Evolutionary conservation across 345 rosid genomes (phyloP), one percentile per base, ranked within the genome.

Genomic region (Acer saccharum): DNA sequence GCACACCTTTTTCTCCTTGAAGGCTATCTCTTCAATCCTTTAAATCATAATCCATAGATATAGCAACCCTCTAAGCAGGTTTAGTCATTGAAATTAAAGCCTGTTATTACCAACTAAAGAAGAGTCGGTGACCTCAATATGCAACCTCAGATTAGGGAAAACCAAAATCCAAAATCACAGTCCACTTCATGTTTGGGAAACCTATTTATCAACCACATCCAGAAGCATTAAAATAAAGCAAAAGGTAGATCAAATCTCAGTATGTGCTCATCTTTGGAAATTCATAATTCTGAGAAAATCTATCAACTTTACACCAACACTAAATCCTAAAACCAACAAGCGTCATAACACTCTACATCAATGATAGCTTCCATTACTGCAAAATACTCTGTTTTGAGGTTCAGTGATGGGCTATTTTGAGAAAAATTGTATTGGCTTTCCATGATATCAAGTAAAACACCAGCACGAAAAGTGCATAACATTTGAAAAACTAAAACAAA

Each of bases 241-340:
- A 0, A 20, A 60, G 65, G 12, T 20, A 10, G 23, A n/a, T 60
- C 44, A 18, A 65, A 13, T 65, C 20, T 21, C 14, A 39, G 21
- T 66, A 66, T 17, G 69, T 17, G 3, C n/a, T 8, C 2, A 66
- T 66, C 68, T 65, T 65, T 32, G 35, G 32, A 68, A 23, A 44
- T 68, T 46, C 72, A 68, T 68, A 21, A 1, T 43, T 21, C 48
- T 20, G 39, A 69, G 41, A 69, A 69, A 9, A 39, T 39, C 23
- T 14, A 39, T 7, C 52, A n/a, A 20, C 54, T 43, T 68, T 4
- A 52, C 32, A 52, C 63, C 43, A 70, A 29, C 21, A 25, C 29
- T 29, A 50, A 13, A 71, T 25, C 27, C 43, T 21, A 43, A 63
- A 62, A 74, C 69, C 69, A 3, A 74, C 43, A 73, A 73, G 60